Base-by-base conservation (phyloP, 306 rosid genomes). In the Fagus sylvatica region DNA sequence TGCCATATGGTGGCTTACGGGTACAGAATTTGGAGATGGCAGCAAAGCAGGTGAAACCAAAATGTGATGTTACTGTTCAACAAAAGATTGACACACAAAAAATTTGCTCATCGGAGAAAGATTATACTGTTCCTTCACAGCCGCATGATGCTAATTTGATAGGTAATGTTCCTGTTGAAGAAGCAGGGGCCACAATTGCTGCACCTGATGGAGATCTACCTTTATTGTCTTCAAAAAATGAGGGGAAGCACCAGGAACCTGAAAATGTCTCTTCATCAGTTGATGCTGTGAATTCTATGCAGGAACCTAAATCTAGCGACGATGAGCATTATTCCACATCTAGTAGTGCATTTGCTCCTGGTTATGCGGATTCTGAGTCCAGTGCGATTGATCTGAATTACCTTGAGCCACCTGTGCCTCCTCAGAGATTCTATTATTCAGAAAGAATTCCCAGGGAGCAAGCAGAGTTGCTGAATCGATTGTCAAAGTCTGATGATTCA, bases 391-490 rank as follows among this genome's bases (percentile, higher is more conserved):
- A 92, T 84, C 87, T 84, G 78, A 89, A 84, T 74, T 83, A 57
- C 84, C 85, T 79, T 22, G 98, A 94, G 82, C 91, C 88, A 39
- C 92, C 93, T 68, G 84, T 87, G 65, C 87, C 82, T 80, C 85
- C 91, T 79, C 90, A 80, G 74, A 92, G 98, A 90, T 85, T 90
- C 51, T 94, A 87, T 74, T 84, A 75, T 84, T 94, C 98, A 7
- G 97, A 92, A 84, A 92, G 95, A 88, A 82, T 90, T 84, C 98
- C 93, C 22, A 85, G 97, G 86, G 97, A 90, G 76, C 97, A 88
- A 82, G 88, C 78, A 69, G 97, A 92, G 86, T 90, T 88, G 81
- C 85, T 87, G 80, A 94, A 90, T 82, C 84, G 97, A 53, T 90
- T 88, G 39, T 75, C 95, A 76, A 94, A 94, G 71, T 94, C 98